Evolutionary conservation across 768 basidiomycete genomes (phyloP).

Genomic region (Thelephora ganbajun): DNA sequence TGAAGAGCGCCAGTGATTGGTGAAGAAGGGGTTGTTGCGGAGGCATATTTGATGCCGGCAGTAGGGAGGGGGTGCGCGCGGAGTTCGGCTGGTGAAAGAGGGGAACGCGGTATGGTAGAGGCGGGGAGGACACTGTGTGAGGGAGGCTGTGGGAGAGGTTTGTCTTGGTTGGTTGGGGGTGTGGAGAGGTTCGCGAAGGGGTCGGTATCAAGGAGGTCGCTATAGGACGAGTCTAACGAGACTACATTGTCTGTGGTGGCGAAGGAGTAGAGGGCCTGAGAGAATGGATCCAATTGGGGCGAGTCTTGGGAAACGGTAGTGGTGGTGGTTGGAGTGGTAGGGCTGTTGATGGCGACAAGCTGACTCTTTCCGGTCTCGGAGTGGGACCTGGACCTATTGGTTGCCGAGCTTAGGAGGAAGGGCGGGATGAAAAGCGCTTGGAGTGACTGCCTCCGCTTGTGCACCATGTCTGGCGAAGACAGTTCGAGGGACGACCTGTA

Average conservation of each 20-base stretch:
- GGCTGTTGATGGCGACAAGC: too few relatives aligned
- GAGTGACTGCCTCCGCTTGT: too few relatives aligned
- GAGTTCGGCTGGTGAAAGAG: neutral
- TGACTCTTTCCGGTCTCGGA: too few relatives aligned
- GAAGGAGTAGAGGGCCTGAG: slow-evolving; percentile 1
- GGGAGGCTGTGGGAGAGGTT: slow-evolving; percentile 7
- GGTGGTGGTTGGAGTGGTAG: slow-evolving; percentile 4
- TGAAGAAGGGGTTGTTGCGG: slow-evolving; percentile 3
- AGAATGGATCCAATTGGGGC: slow-evolving; percentile 1
- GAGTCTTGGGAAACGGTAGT: slow-evolving; percentile 10
- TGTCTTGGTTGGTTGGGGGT: neutral
- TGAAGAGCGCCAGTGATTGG: slow-evolving; percentile 13
- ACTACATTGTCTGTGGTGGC: neutral
- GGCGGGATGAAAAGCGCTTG: too few relatives aligned
- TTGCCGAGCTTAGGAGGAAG: too few relatives aligned
- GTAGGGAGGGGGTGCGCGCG: slow-evolving; percentile 11
- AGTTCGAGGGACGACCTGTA: too few relatives aligned
- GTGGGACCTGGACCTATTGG: too few relatives aligned
- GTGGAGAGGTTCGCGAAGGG: slow-evolving; percentile 52
- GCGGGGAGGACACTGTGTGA: slow-evolving; percentile 8
- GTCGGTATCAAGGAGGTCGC: slow-evolving; percentile 49
- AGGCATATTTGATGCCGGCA: slow-evolving; percentile 10
- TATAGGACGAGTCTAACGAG: slow-evolving; percentile 15
- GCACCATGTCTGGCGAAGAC: too few relatives aligned
- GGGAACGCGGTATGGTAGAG: slow-evolving; percentile 6